Conservation (phyloP, 139 green algal genomes). For the Volvox reticuliferus region DNA sequence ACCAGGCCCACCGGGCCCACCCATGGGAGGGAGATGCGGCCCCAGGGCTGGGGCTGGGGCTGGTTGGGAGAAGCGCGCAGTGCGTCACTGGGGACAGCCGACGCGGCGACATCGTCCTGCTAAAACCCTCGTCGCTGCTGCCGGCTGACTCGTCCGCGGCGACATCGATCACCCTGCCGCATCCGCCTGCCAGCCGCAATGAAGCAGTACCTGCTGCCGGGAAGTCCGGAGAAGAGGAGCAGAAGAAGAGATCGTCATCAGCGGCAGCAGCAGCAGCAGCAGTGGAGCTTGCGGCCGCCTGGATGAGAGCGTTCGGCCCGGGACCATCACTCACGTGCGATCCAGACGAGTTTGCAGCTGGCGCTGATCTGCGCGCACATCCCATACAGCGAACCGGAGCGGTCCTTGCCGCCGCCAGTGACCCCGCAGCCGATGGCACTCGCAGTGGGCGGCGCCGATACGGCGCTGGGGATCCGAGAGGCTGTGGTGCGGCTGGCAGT, state of each 20-base stretch:
- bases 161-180: background rate
- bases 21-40: no score
- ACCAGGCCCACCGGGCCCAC: no score
- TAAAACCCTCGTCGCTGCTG: background rate
- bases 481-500: no score
- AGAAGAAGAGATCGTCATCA: background rate
- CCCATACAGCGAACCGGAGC: no score
- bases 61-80: background rate
- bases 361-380: background rate
- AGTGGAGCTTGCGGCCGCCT: background rate
- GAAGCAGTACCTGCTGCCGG: background rate
- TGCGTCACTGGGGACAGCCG: background rate
- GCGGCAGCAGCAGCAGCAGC: background rate
- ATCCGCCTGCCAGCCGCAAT: background rate
- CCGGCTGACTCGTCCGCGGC: background rate
- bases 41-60: background rate
- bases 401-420: no score
- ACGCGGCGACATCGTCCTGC: constrained; percentile 20
- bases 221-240: background rate
- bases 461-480: no score
- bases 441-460: no score
- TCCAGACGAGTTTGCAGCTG: background rate
- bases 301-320: background rate
- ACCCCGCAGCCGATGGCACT: no score
- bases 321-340: background rate